Evolutionary conservation across 192 early-diverging fungal species (phyloP), one percentile per base, ranked within the genome.

Genomic region (Pilaira anomala): DNA sequence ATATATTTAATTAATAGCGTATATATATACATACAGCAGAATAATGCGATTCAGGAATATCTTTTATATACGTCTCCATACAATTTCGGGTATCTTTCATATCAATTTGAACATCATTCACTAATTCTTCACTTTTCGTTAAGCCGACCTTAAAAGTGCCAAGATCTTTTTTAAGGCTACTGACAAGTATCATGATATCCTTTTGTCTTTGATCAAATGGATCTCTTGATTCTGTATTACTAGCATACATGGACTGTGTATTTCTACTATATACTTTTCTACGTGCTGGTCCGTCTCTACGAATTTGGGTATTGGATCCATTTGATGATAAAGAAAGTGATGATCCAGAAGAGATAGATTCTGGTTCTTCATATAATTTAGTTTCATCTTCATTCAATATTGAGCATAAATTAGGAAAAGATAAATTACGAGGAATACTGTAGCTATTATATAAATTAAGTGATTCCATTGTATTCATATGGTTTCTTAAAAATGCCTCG

Each of bases 1-100:
- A 19, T 0, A 62, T 25, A 50, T 19, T 24, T 21, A 0, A 25
- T 25, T 1, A 42, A 19, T 56, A 48, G 2, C 0, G 3, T 29
- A 5, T 48, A 29, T 16, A 41, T 56, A 16, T 18, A 66, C 60
- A 48, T 51, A 73, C 71, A 28, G 53, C 48, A 30, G 65, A 67
- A 39, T 67, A 67, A 57, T 73, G 60, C 1, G 60, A 48, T 58
- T 73, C 65, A 2, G 71, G 65, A n/a, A 73, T 63, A 58, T 67
- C 65, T 46, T 73, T 66, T 18, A 73, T 46, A 56, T 57, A 52
- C 8, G 59, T 62, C 16, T 66, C 65, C 53, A 73, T 57, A 19
- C 45, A 21, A 11, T 45, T 36, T 30, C 33, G 48, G 5, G 71
- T 67, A 54, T 63, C 48, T 25, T 63, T 36, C 45, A 73, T 62